Evolutionary conservation across 2,329 filamentous ascomycete species (phyloP).

Genomic region (Aspergillus persii): DNA sequence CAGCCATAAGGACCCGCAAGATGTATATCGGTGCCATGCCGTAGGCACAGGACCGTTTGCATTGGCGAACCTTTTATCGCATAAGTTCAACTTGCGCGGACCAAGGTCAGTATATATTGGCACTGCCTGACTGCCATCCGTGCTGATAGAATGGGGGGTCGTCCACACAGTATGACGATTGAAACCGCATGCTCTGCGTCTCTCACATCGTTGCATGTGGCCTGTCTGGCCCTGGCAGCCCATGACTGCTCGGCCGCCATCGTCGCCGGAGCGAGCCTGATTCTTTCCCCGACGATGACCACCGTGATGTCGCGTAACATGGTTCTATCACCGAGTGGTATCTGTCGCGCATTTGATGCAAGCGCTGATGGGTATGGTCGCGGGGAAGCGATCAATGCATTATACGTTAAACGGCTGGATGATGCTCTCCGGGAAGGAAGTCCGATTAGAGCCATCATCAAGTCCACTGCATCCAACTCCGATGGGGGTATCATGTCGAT

Average conservation of each 20-base stretch:
- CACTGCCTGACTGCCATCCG: background rate
- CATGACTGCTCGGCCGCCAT: background rate
- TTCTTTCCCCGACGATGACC: slow-evolving; percentile 1
- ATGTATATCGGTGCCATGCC: too few relatives aligned
- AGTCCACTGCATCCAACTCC: background rate
- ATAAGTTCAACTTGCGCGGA: background rate
- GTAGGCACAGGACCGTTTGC: too few relatives aligned
- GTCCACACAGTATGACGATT: background rate
- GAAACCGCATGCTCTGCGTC: background rate
- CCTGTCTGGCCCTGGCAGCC: background rate
- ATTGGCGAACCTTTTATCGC: too few relatives aligned
- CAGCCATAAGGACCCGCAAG: background rate
- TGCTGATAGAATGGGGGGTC: background rate
- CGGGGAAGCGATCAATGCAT: slow-evolving; percentile 1
- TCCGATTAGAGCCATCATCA: background rate
- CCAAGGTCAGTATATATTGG: background rate
- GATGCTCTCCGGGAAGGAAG: background rate
- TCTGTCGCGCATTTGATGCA: background rate
- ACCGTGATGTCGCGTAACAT: background rate
- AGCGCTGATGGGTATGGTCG: background rate
- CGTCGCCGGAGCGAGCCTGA: background rate
- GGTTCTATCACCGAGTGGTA: background rate
- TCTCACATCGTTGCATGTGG: background rate
- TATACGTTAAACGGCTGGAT: background rate
- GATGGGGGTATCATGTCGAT: background rate